Evolutionary conservation across 139 green algal genomes (phyloP).

Genomic region (Chlorella sp.): DNA sequence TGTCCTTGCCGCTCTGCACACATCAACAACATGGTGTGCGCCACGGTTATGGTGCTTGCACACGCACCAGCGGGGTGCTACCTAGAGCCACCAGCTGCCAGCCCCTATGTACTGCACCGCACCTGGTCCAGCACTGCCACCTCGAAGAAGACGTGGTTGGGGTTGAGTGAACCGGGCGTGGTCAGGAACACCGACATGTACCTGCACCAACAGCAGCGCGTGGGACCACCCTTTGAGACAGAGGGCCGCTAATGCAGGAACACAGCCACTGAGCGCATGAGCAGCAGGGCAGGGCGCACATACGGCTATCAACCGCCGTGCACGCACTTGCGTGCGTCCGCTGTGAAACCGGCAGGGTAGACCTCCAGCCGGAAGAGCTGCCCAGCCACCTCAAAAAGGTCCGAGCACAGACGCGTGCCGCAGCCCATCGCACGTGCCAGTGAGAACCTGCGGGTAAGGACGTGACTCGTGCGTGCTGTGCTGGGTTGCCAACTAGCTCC

Average conservation of each 20-base stretch:
- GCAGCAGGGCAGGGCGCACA: too few species aligned
- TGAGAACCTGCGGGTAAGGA: conserved; percentile 32
- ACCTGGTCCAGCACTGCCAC: conserved; percentile 44
- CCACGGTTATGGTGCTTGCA: too few species aligned
- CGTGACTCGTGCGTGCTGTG: too few species aligned
- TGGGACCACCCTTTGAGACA: too few species aligned
- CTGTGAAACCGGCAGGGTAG: conserved; percentile 34
- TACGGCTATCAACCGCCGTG: too few species aligned
- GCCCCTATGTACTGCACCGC: too few species aligned
- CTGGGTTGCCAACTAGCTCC: neutral
- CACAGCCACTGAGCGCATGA: too few species aligned
- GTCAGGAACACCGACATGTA: conserved; percentile 44
- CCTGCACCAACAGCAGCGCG: conserved; percentile 3
- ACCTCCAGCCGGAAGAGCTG: conserved; percentile 48
- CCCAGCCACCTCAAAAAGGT: conserved; percentile 42
- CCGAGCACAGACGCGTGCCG: conserved; percentile 39
- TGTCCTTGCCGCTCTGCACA: conserved; percentile 17
- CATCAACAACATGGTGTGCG: too few species aligned
- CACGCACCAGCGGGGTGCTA: too few species aligned
- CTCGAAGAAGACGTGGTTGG: conserved; percentile 38
- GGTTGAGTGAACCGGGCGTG: conserved; percentile 18
- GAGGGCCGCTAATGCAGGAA: too few species aligned
- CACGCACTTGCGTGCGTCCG: conserved; percentile 17
- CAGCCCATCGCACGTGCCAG: conserved; percentile 35
- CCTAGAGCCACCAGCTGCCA: too few species aligned